Percentiles rank a stretch among this genome's conserved stretches.
Evolutionary conservation across 2,329 filamentous ascomycete species (phyloP).

Genomic region (Colletotrichum gloeosporioides): DNA sequence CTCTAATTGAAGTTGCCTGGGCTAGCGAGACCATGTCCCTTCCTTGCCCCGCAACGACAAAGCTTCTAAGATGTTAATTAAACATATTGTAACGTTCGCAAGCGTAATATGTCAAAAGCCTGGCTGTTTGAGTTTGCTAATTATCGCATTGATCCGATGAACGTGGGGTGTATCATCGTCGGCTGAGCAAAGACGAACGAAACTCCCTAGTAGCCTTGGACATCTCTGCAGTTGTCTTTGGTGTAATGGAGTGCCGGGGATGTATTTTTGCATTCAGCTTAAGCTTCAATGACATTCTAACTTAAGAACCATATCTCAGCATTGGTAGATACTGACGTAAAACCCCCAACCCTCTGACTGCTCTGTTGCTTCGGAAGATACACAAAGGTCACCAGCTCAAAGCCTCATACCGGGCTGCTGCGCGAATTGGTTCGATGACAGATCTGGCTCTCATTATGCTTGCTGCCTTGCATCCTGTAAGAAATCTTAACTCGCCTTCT

Average conservation of each 20-base stretch:
- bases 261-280: neutral
- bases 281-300: accelerated
- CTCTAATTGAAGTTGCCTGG: neutral
- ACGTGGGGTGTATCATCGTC: neutral
- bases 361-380: neutral
- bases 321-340: neutral
- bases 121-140: accelerated
- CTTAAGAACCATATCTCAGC: neutral
- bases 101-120: neutral
- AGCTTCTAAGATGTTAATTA: neutral
- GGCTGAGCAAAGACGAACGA: neutral
- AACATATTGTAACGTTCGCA: neutral
- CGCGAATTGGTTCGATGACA: accelerated
- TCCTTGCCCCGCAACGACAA: neutral
- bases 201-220: neutral
- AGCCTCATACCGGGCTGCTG: neutral
- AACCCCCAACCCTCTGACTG: neutral
- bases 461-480: neutral
- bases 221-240: neutral
- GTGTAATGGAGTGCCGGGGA: neutral
- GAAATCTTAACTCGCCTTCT: neutral
- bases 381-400: neutral
- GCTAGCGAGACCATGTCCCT: neutral
- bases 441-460: neutral
- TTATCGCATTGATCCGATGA: neutral